Base-by-base conservation (phyloP, 1,284 basidiomycete species). In the Phlebopus sp. region DNA sequence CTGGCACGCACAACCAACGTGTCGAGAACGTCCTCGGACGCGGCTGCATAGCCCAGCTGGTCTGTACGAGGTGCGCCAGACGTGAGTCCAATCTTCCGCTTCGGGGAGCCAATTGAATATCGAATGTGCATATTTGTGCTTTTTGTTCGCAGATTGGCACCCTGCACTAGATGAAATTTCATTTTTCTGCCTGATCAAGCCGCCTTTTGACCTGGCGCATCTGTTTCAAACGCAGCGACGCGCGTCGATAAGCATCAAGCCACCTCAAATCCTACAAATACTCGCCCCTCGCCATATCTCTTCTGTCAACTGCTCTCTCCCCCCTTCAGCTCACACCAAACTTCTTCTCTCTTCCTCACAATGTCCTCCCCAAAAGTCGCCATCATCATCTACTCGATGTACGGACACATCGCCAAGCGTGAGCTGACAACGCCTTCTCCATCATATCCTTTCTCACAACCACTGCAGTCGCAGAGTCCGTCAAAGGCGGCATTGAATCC, bases 351-450 rank as follows among this genome's bases (percentile, higher is more conserved):
- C 35, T 11, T 19, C 7, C 39, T n/a, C 29, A 47, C 29, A 34
- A 69, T 69, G 60, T 47, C 62, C 39, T 39, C 51, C 13, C 65
- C 70, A 21, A 69, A 64, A 52, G 66, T 78, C 50, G 77, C 71
- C 25, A 74, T 79, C 50, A 56, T 73, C 53, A 74, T 75, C 59
- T 79, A 81, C 65, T 66, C 71, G 18, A 69, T 74, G 60, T 76
- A 72, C 55, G 78, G 77, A 17, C 78, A 81, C 58, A 69, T 78
- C 51, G 66, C 63, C 47, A 66, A 64, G 45, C 47, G 72, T 73
- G 46, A 29, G 68, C 49, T 14, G 18, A 15, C 5, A 36, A 14
- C 29, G 2, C 10, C 7, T 5, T 32, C n/a, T 37, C 13, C n/a
- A 23, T 32, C 17, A 3, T 15, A 18, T 21, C 23, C 4, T 21